These are phyloP conservation scores for Fusarium goolgardi DNA, from an alignment of 2,329 filamentous ascomycete genomes.

Conservation along the genomic window DNA sequence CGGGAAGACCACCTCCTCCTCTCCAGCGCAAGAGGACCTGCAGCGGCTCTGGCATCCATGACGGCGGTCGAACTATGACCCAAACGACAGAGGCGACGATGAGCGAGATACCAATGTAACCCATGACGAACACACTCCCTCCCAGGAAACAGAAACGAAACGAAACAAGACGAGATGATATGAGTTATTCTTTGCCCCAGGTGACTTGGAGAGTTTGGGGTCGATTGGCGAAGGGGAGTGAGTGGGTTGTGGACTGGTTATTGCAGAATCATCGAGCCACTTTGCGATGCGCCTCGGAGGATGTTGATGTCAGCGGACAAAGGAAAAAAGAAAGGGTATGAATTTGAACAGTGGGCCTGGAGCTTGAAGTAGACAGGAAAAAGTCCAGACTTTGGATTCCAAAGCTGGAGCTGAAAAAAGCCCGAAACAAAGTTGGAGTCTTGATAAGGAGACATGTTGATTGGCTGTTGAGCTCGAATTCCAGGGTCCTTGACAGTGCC, in stretches of 20 bases:
- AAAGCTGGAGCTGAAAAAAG: conserved; percentile 25
- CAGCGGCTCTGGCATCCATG: conserved; percentile 55
- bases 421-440: conserved; percentile 17
- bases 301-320: conserved; percentile 38
- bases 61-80: conserved; percentile 65
- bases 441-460: conserved; percentile 27
- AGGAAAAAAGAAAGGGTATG: conserved; percentile 25
- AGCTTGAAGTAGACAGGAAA: not conserved
- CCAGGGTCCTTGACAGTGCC: conserved; percentile 1
- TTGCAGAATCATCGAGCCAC: conserved; percentile 49
- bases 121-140: conserved; percentile 57
- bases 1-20: conserved; percentile 17
- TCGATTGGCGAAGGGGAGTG: conserved; percentile 38
- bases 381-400: conserved; percentile 3
- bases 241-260: conserved; percentile 48
- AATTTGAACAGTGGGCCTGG: not conserved
- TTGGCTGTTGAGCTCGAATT: conserved; percentile 18
- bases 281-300: conserved; percentile 7
- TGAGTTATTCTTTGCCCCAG: conserved; percentile 1
- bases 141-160: not conserved
- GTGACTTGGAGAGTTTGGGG: conserved; percentile 17
- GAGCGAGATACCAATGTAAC: conserved; percentile 69
- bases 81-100: conserved; percentile 70
- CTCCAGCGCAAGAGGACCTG: conserved; percentile 46
- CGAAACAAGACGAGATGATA: conserved; percentile 6